These are phyloP conservation scores for Diaporthe citrichinensis DNA, from an alignment of 2,329 filamentous ascomycete genomes.

Conservation along the genomic window DNA sequence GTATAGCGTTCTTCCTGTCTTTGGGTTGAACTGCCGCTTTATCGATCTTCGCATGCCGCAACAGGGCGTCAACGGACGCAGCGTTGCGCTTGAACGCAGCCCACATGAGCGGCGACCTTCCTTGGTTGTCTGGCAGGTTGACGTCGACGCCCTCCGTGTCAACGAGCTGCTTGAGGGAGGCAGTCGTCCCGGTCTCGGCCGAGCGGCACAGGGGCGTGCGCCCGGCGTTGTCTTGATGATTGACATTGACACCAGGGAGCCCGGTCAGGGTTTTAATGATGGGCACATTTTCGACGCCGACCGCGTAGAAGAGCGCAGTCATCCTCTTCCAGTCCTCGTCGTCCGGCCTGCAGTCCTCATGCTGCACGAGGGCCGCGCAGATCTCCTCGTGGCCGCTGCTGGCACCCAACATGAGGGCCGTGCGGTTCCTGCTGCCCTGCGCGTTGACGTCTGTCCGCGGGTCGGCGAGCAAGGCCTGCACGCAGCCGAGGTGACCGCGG, in stretches of 20 bases:
- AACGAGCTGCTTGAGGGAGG: slow-evolving; percentile 14
- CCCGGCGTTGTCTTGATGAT: not conserved
- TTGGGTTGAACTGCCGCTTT: not conserved
- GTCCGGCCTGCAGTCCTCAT: not conserved
- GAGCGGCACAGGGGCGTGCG: slow-evolving; percentile 1
- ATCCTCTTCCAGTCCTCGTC: not conserved
- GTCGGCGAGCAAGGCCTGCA: not conserved
- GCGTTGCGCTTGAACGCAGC: not conserved
- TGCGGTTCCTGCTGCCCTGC: not conserved
- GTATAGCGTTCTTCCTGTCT: not conserved
- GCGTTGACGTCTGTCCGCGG: not conserved
- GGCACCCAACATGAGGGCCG: slow-evolving; percentile 1
- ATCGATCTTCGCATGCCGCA: not conserved
- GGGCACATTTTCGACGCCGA: not conserved
- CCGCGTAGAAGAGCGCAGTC: slow-evolving; percentile 11
- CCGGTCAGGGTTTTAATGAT: not conserved
- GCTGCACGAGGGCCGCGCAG: not conserved
- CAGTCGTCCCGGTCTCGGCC: not conserved
- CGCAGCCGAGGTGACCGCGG: not conserved
- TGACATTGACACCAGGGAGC: not conserved
- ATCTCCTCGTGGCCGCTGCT: not conserved
- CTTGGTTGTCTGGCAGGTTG: slow-evolving; percentile 3
- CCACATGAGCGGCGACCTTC: not conserved
- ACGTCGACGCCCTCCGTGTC: not conserved
- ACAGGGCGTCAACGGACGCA: not conserved